Base-by-base conservation (phyloP, 805 yeast genomes). In the Candida montana region DNA sequence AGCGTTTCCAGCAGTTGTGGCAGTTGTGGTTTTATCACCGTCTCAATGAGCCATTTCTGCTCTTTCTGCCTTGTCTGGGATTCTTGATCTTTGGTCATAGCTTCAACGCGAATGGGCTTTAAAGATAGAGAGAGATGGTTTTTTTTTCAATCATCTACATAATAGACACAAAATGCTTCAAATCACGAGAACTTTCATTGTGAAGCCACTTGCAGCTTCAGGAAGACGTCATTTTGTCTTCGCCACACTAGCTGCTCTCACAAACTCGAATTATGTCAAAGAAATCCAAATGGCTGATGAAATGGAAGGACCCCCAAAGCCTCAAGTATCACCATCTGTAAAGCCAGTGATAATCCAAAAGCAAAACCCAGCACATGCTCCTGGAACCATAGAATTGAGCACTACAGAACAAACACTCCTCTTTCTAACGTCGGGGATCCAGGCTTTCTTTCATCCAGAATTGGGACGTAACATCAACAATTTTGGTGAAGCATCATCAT, bases 401-500 rank as follows among this genome's bases (percentile, higher is more conserved):
- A 44, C 57, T 1, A 57, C 74, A 40, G 97, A 91, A 56, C 74
- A 83, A 46, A 52, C 69, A 2, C 59, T 83, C 30, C 65, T 93
- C 63, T 77, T 86, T 48, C 62, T 71, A 0, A 81, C 88, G 1
- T 83, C 95, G 4, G 87, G 95, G 2, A 55, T 85, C 16, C 91
- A 90, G 19, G 83, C 96, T 0, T 79, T 69, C 53, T 67, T 75
- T 38, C 89, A 83, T 54, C 95, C 93, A 6, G 88, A 82, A 52
- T 64, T 81, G 42, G 86, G 86, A 44, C 78, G 77, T 45, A 79
- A 81, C 53, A 83, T 85, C 44, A 89, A 83, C 18, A 89, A 85
- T 30, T 68, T 85, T 51, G 99, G 99, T 1, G 99, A 93, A 59
- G 79, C 91, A 13, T 83, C 96, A 0, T 95, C 96, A 7, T 68